Conservation (phyloP, 108 stramenopile genomes). For the Cyclotella baltica region DNA sequence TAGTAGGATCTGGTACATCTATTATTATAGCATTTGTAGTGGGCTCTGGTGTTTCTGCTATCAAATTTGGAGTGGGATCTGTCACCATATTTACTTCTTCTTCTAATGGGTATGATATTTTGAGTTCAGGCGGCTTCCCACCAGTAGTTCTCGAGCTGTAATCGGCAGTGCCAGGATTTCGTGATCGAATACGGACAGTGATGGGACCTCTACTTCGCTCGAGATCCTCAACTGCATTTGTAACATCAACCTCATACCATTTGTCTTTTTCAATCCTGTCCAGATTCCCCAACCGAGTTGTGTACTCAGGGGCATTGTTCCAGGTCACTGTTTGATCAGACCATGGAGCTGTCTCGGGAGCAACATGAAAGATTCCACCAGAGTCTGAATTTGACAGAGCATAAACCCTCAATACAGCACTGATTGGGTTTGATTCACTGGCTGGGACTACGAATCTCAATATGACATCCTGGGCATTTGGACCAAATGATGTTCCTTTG, state of each 20-base stretch:
- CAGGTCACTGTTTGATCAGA: constrained; percentile 53
- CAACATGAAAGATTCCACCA: constrained; percentile 44
- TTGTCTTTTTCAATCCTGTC: constrained; percentile 27
- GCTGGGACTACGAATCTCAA: constrained; percentile 36
- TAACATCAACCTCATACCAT: constrained; percentile 51
- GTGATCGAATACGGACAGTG: constrained; percentile 17
- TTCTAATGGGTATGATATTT: constrained; percentile 20
- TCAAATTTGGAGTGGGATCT: no score
- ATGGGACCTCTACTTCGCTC: constrained; percentile 27
- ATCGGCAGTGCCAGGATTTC: constrained; percentile 21
- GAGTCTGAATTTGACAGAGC: constrained; percentile 24
- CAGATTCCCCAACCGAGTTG: constrained; percentile 22
- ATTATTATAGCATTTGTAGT: no score
- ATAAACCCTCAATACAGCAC: constrained; percentile 32
- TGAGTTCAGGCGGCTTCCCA: constrained; percentile 33
- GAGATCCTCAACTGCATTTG: constrained; percentile 25
- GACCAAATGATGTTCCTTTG: constrained; percentile 18
- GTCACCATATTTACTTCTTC: no score
- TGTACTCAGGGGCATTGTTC: constrained; percentile 40
- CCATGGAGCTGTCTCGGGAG: constrained; percentile 28
- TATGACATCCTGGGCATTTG: constrained; percentile 34
- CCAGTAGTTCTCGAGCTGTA: constrained; percentile 51
- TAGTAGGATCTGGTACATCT: no score
- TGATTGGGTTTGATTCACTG: constrained; percentile 16
- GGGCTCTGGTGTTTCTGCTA: no score